Evolutionary conservation across 768 basidiomycete species (phyloP).

Genomic region (Coprinopsis marcescibilis): DNA sequence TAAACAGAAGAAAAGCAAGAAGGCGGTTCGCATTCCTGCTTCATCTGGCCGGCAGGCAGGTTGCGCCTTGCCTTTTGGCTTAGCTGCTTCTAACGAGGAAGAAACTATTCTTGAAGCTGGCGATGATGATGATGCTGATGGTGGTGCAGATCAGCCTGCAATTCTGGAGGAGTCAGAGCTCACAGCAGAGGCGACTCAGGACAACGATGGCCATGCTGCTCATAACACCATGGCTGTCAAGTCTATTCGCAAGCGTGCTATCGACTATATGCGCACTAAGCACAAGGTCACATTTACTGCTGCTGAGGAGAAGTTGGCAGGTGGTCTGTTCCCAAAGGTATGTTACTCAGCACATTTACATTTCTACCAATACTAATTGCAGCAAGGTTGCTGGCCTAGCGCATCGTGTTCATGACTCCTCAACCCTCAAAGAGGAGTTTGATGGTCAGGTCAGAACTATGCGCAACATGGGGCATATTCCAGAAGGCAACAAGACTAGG

Average conservation of each 20-base stretch:
- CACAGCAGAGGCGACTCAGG: not conserved
- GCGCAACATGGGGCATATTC: slow-evolving; percentile 6
- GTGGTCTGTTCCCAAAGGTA: not conserved
- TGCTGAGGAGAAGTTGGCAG: not conserved
- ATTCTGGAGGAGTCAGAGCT: too few species aligned
- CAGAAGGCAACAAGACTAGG: slow-evolving; percentile 7
- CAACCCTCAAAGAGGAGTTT: slow-evolving; percentile 17
- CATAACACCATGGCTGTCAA: not conserved
- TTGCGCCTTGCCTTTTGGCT: slow-evolving; percentile 2
- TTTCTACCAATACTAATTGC: not conserved
- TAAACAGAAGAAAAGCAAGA: slow-evolving; percentile 16
- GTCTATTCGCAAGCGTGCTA: not conserved
- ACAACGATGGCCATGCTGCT: slow-evolving; percentile 4
- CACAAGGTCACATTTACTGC: slow-evolving; percentile 3
- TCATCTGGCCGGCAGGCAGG: slow-evolving; percentile 5
- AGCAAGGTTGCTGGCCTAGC: slow-evolving; percentile 21
- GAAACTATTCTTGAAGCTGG: slow-evolving; percentile 6
- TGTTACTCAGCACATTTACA: not conserved
- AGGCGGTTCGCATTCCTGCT: slow-evolving; percentile 8
- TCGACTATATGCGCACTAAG: not conserved
- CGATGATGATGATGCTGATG: not conserved
- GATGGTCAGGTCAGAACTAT: slow-evolving; percentile 20
- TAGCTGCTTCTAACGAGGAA: slow-evolving; percentile 10
- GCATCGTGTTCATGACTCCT: slow-evolving; percentile 17
- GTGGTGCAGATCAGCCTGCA: too few species aligned